A percentile compares a stretch with the other conserved stretches of the same genome.
These are phyloP conservation scores for Backusella morwellensis DNA, from an alignment of 192 early-diverging fungal species.

Conservation along the genomic window DNA sequence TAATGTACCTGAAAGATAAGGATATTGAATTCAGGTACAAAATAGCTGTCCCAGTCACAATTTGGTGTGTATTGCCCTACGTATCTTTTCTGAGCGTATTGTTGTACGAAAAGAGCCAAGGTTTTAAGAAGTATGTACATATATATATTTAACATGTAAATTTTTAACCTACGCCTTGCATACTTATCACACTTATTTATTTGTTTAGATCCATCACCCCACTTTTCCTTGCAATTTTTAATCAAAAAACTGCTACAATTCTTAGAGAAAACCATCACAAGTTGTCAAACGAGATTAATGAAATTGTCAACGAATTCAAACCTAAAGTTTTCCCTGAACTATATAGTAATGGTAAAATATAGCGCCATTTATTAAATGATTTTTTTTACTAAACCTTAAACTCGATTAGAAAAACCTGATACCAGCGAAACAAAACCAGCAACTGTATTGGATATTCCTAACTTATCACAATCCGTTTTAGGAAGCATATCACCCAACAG, in stretches of 20 bases:
- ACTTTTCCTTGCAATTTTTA: constrained; percentile 69
- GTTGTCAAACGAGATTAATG: constrained; percentile 72
- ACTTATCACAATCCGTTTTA: neutral
- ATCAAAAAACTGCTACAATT: constrained; percentile 54
- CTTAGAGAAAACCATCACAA: constrained; percentile 68
- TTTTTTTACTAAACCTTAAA: neutral
- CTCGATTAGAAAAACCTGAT: neutral
- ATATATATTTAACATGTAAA: neutral
- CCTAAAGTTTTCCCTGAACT: constrained; percentile 77
- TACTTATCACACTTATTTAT: neutral
- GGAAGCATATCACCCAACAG: constrained; percentile 21
- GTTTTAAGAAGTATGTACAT: constrained; percentile 57
- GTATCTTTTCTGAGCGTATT: constrained; percentile 70
- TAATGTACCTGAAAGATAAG: constrained; percentile 35
- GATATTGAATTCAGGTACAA: constrained; percentile 36
- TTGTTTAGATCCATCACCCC: constrained; percentile 70
- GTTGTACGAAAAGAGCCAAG: constrained; percentile 72
- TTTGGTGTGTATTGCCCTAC: constrained; percentile 55
- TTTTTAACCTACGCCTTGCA: neutral
- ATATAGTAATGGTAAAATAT: constrained; percentile 34
- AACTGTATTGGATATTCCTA: neutral
- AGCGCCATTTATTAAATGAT: neutral
- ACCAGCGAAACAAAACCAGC: neutral
- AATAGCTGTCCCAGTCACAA: constrained; percentile 33
- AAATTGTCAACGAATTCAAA: constrained; percentile 83